Evolutionary conservation across 345 rosid genomes (phyloP), one percentile per base, ranked within the genome.

Genomic region (Gossypium turneri): DNA sequence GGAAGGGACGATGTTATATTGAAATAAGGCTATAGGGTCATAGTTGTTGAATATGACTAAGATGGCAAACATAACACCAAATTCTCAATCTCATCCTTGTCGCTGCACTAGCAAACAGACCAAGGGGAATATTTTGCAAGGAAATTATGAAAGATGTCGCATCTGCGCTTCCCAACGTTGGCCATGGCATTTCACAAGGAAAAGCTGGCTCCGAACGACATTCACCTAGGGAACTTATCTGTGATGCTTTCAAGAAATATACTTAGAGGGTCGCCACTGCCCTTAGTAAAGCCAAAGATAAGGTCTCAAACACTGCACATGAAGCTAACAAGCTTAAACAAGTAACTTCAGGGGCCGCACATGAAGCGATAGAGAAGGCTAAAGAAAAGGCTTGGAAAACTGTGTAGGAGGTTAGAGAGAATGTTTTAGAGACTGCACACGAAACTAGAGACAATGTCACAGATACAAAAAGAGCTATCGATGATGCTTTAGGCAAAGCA

Each of bases 21-120:
- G 12, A 90, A 88, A 81, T 89, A 86, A 48, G 98, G 93, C 4
- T 93, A 88, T 59, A 80, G 86, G 13, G 84, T 86, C 2, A 83
- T 90, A 5, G 88, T 89, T 3, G 94, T 93, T 11, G 92, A 90
- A 82, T 89, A 78, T 61, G 97, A 91, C 10, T 73, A 88, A 50
- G 76, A 81, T 43, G 92, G 89, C 13, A 83, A 89, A 57, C 84
- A 73, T 48, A 91, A 84, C 61, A 89, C 93, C 52, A 90, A 90
- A 78, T 80, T 89, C 22, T 87, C 82, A 2, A 81, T 90, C 79
- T 86, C 96, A 1, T 85, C 62, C 1, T 1, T 17, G 7, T 58
- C 83, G 4, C 69, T 51, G 2, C 74, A 77, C 3, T 69, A 67
- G 20, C 72, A 60, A 19, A 56, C 55, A 59, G 53, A 53, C 7